These are phyloP conservation scores for Candida sithepensis DNA, from an alignment of 805 yeast genomes.

Conservation along the genomic window DNA sequence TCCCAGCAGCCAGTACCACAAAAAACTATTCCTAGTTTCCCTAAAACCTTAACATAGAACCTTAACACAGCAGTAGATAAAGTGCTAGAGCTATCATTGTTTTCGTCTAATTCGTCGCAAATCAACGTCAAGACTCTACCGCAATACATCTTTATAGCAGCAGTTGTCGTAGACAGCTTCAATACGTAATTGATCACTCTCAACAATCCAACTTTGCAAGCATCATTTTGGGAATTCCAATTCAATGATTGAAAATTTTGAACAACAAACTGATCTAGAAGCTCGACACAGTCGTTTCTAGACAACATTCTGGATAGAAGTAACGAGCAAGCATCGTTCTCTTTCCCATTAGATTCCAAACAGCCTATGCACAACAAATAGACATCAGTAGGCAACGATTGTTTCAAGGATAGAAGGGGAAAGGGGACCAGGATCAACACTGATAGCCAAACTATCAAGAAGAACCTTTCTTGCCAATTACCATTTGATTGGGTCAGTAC, in stretches of 20 bases:
- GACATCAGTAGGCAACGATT: constrained; percentile 32
- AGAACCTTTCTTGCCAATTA: constrained; percentile 46
- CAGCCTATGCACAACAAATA: constrained; percentile 32
- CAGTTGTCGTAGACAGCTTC: constrained; percentile 12
- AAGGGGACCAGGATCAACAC: constrained; percentile 75
- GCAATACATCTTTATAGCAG: constrained; percentile 3
- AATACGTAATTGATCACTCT: constrained; percentile 22
- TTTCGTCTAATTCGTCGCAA: constrained; percentile 10
- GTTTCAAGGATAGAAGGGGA: constrained; percentile 40
- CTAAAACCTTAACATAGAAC: constrained; percentile 32
- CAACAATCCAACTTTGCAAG: constrained; percentile 18
- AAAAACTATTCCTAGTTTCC: constrained; percentile 36
- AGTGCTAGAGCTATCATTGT: not conserved
- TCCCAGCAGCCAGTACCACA: constrained; percentile 29
- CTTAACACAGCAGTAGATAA: constrained; percentile 11
- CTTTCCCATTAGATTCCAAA: constrained; percentile 50
- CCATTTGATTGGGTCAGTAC: constrained; percentile 4
- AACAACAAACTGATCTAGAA: constrained; percentile 25
- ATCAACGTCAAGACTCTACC: constrained; percentile 16
- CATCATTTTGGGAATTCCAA: constrained; percentile 14
- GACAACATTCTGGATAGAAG: constrained; percentile 52
- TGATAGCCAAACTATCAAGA: constrained; percentile 68
- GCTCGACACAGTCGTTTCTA: constrained; percentile 39
- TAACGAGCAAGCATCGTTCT: constrained; percentile 49
- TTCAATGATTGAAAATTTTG: constrained; percentile 15